Conservation (phyloP, 371 early-diverging fungal species). For the Circinella minor region DNA sequence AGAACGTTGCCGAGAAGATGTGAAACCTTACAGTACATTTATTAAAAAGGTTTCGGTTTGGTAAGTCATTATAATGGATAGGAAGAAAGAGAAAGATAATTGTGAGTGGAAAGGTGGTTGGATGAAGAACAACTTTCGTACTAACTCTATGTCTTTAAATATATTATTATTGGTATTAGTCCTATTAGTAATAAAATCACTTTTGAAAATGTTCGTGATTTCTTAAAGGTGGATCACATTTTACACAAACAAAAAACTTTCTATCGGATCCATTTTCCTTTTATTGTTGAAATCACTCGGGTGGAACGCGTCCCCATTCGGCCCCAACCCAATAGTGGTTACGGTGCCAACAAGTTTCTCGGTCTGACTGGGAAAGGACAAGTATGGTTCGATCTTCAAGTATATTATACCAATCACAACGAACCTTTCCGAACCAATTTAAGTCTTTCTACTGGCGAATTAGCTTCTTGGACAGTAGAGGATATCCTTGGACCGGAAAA, state of each 20-base stretch:
- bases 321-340: constrained; percentile 16
- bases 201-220: constrained; percentile 47
- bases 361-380: constrained; percentile 38
- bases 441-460: constrained; percentile 29
- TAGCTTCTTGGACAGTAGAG: constrained; percentile 40
- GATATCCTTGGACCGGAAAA: constrained; percentile 38
- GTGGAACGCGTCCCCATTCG: constrained; percentile 37
- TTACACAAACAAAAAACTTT: constrained; percentile 32
- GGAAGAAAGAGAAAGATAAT: too few species aligned
- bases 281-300: constrained; percentile 42
- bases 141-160: not conserved
- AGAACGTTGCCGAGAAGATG: constrained; percentile 35
- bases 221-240: constrained; percentile 41
- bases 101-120: too few species aligned
- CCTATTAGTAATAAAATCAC: constrained; percentile 38
- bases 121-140: not conserved
- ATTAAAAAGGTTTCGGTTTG: constrained; percentile 47
- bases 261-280: constrained; percentile 41
- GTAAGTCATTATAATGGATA: constrained; percentile 23
- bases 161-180: constrained; percentile 12
- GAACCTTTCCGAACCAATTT: constrained; percentile 36
- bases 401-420: constrained; percentile 24
- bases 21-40: constrained; percentile 53
- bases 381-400: constrained; percentile 45
- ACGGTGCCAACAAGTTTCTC: constrained; percentile 33